These are phyloP conservation scores for Cystofilobasidium macerans DNA, from an alignment of 768 basidiomycete species.

Conservation along the genomic window DNA sequence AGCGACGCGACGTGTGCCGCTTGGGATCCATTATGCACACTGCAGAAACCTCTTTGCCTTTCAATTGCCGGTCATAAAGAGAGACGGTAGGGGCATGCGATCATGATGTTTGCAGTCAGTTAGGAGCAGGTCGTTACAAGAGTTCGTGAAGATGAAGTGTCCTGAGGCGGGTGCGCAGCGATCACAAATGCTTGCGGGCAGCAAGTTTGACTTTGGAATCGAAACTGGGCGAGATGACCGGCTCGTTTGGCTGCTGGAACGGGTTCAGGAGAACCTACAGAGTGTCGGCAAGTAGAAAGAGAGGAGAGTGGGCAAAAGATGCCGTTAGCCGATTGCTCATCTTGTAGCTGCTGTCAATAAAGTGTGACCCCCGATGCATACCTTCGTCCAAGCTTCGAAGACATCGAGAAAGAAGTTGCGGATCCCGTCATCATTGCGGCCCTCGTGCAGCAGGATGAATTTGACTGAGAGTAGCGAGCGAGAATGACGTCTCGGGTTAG, in stretches of 20 bases:
- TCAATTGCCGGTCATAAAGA: no score
- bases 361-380: no score
- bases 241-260: conserved; percentile 84
- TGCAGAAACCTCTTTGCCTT: no score
- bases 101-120: no score
- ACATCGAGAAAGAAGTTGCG: conserved; percentile 82
- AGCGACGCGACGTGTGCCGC: no score
- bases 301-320: no score
- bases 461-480: conserved; percentile 61
- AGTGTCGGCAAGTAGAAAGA: no score
- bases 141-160: neutral
- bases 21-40: no score
- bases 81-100: no score
- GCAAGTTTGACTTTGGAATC: conserved; percentile 71
- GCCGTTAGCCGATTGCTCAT: no score
- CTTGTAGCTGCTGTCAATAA: no score
- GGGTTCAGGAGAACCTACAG: conserved; percentile 66
- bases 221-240: conserved; percentile 68
- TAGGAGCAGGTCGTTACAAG: neutral
- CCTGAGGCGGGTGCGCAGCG: neutral
- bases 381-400: conserved; percentile 97
- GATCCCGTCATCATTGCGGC: conserved; percentile 55
- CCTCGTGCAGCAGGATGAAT: conserved; percentile 85
- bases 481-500: neutral
- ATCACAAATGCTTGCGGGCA: conserved; percentile 66